A percentile compares a stretch with the other conserved stretches of the same genome.
Conservation (phyloP, 2,329 filamentous ascomycete genomes). For the Cladosporium sp. region DNA sequence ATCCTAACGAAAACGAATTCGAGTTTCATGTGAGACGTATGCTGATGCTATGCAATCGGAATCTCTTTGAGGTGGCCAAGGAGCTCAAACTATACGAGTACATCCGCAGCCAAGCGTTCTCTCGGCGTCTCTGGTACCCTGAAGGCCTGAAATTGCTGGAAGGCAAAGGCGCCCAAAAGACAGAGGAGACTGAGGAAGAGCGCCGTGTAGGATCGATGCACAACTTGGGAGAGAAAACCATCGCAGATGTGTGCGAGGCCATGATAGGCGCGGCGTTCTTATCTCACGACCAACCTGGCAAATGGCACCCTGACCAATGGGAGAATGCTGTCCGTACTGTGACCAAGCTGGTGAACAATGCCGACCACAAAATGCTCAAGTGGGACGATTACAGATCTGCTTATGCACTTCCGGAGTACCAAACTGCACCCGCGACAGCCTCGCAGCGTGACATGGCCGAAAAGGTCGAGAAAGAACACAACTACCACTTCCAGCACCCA, state of each 20-base stretch:
- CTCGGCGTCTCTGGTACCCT: constrained; percentile 84
- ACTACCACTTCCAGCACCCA: constrained; percentile 71
- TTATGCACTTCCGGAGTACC: constrained; percentile 72
- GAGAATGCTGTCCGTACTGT: constrained; percentile 65
- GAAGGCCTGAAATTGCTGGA: constrained; percentile 70
- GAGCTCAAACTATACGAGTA: constrained; percentile 69
- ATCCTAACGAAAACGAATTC: constrained; percentile 78
- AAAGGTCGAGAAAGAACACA: constrained; percentile 61
- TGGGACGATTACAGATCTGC: constrained; percentile 73
- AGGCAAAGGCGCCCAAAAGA: constrained; percentile 53
- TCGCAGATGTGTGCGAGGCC: constrained; percentile 89
- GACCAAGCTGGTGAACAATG: constrained; percentile 67
- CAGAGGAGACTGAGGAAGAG: constrained; percentile 38
- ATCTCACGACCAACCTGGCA: constrained; percentile 48
- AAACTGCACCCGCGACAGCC: constrained; percentile 61
- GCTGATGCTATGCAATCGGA: constrained; percentile 87
- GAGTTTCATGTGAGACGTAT: constrained; percentile 89
- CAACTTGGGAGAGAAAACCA: constrained; percentile 71
- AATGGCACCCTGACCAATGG: constrained; percentile 51
- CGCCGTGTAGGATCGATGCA: constrained; percentile 55
- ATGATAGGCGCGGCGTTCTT: constrained; percentile 83
- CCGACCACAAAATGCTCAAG: constrained; percentile 66
- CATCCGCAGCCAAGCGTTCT: constrained; percentile 80
- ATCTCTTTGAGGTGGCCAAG: constrained; percentile 76
- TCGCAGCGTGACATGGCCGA: constrained; percentile 67